phyloP scores from a whole-genome alignment of 306 rosid species.

The Myrica gale region DNA sequence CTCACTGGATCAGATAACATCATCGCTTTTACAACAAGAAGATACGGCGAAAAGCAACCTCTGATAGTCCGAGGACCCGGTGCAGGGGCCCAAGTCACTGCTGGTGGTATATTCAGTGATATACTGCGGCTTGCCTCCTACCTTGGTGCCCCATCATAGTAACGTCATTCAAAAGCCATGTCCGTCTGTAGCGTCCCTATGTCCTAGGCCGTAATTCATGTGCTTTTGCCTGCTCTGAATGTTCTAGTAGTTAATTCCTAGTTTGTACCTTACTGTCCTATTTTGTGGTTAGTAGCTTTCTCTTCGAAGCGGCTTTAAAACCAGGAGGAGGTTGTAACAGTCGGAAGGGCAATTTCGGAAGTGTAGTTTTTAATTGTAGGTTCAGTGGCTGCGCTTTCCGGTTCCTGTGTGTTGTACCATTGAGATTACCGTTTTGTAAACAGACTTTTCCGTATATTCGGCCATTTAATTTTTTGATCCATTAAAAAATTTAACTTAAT shows the following conservation, averaged over 20 bases:
- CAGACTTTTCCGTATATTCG: no score
- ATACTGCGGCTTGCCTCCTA: slow-evolving; percentile 93
- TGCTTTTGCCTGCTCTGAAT: neutral
- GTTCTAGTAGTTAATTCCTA: neutral
- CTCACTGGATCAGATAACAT: slow-evolving; percentile 91
- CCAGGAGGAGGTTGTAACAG: neutral
- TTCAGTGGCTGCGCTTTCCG: neutral
- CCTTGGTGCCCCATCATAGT: slow-evolving; percentile 95
- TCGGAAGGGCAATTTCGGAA: neutral
- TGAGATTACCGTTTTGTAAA: neutral
- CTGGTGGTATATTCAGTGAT: slow-evolving; percentile 94
- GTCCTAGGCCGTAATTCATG: neutral
- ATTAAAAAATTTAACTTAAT: no score
- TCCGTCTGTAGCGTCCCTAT: neutral
- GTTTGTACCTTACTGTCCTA: neutral
- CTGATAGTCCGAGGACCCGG: slow-evolving; percentile 94
- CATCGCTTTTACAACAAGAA: slow-evolving; percentile 83
- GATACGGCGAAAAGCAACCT: slow-evolving; percentile 71
- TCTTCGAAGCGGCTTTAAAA: neutral
- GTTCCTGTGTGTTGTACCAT: neutral
- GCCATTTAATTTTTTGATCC: no score
- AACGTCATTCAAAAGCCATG: neutral
- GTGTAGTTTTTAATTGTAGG: neutral
- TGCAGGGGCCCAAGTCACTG: slow-evolving; percentile 98
- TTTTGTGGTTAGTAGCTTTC: neutral